Percentiles rank a stretch among this genome's conserved stretches.
Evolutionary conservation across 1,139 yeast genomes (phyloP).

Genomic region (Kodamaea alishanica): DNA sequence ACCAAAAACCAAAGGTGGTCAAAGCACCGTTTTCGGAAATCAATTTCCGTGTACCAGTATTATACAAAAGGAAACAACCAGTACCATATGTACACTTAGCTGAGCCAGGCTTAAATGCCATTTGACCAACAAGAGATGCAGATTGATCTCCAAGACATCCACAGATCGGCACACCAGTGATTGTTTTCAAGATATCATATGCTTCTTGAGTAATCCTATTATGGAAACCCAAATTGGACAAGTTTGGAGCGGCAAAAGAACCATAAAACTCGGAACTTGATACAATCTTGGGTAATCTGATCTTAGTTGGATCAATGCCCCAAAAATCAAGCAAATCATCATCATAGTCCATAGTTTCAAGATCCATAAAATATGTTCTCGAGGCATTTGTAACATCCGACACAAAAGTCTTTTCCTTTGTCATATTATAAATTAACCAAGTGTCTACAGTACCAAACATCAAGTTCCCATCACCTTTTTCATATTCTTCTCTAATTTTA

Average conservation of each 20-base stretch:
- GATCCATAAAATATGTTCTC: slow-evolving; percentile 86
- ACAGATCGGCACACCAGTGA: slow-evolving; percentile 67
- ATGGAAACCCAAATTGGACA: slow-evolving; percentile 48
- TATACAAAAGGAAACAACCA: slow-evolving; percentile 87
- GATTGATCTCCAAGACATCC: slow-evolving; percentile 96
- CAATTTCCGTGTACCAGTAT: slow-evolving; percentile 69
- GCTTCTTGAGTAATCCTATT: slow-evolving; percentile 51
- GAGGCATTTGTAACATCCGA: slow-evolving; percentile 92
- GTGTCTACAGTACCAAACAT: slow-evolving; percentile 95
- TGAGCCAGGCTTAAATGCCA: slow-evolving; percentile 77
- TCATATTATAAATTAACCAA: slow-evolving; percentile 86
- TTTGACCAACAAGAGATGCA: slow-evolving; percentile 89
- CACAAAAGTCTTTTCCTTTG: slow-evolving; percentile 66
- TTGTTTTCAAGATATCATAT: slow-evolving; percentile 45
- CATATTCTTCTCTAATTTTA: slow-evolving; percentile 66
- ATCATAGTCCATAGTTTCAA: slow-evolving; percentile 74
- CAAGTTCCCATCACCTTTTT: slow-evolving; percentile 64
- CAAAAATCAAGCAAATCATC: slow-evolving; percentile 71
- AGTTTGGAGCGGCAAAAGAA: slow-evolving; percentile 57
- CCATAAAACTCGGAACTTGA: slow-evolving; percentile 83
- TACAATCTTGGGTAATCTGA: slow-evolving; percentile 73
- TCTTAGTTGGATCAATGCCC: slow-evolving; percentile 68
- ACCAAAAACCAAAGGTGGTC: slow-evolving; percentile 89
- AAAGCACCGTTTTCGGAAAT: slow-evolving; percentile 76
- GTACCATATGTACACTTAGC: slow-evolving; percentile 98